Evolutionary conservation across 2,329 filamentous ascomycete genomes (phyloP).

Genomic region (Microsporum canis): DNA sequence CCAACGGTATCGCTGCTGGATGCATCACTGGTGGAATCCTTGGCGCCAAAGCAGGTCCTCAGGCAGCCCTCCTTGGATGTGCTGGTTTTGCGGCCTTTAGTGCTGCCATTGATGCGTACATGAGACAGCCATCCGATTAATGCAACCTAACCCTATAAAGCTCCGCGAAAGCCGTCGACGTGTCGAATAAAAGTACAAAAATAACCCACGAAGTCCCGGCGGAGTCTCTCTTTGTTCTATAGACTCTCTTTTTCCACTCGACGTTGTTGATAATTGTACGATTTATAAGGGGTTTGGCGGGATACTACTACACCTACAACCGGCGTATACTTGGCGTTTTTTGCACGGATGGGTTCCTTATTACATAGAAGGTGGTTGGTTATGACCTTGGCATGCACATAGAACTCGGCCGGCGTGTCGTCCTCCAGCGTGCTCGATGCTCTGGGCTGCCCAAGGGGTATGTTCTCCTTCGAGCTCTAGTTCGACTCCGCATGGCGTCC

Average conservation of each 20-base stretch:
- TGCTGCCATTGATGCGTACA: constrained; percentile 82
- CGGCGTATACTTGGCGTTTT: constrained; percentile 4
- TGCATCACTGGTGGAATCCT: constrained; percentile 86
- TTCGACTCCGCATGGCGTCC: not conserved
- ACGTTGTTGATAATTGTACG: not conserved
- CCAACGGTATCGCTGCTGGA: constrained; percentile 75
- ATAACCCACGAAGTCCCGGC: not conserved
- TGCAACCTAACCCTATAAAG: not conserved
- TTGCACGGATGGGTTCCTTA: not conserved
- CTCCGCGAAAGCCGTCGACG: not conserved
- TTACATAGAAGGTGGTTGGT: not conserved
- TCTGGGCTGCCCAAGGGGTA: not conserved
- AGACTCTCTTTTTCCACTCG: not conserved
- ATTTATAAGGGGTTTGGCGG: not conserved
- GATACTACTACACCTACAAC: not conserved
- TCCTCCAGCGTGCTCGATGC: not conserved
- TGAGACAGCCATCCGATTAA: constrained; percentile 57
- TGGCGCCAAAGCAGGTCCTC: constrained; percentile 75
- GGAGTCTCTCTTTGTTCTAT: not conserved
- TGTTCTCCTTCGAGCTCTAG: not conserved
- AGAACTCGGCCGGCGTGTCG: not conserved
- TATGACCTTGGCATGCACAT: not conserved
- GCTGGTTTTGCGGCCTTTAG: constrained; percentile 89
- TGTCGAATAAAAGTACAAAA: not conserved
- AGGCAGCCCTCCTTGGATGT: constrained; percentile 78